Conservation (phyloP, 2,329 filamentous ascomycete genomes). For the Lachnellula occidentalis region DNA sequence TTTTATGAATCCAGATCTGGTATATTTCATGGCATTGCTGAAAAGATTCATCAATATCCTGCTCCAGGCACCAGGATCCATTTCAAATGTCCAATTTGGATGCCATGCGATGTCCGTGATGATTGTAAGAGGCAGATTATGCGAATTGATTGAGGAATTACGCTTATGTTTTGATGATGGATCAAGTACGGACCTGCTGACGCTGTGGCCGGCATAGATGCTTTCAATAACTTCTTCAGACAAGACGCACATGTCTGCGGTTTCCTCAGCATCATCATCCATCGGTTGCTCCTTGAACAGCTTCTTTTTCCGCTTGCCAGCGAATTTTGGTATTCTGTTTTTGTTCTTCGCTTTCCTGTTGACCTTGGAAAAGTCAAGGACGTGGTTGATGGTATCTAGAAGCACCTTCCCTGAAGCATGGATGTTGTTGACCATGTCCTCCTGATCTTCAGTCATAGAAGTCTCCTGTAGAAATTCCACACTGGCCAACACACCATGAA, state of each 20-base stretch:
- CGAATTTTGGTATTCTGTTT: constrained; percentile 14
- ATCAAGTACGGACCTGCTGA: constrained; percentile 20
- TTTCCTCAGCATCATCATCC: constrained; percentile 17
- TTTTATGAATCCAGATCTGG: constrained; percentile 45
- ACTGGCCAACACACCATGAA: constrained; percentile 54
- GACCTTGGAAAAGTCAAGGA: constrained; percentile 51
- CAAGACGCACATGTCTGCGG: constrained; percentile 24
- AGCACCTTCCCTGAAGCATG: constrained; percentile 47
- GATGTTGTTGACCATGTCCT: constrained; percentile 43
- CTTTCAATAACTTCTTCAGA: constrained; percentile 30
- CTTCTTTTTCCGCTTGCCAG: constrained; percentile 7
- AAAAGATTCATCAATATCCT: constrained; percentile 56
- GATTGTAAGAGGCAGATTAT: constrained; percentile 35
- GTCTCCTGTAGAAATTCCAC: constrained; percentile 51
- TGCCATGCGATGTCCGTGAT: constrained; percentile 46
- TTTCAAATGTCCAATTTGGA: constrained; percentile 46
- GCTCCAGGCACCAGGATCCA: constrained; percentile 48
- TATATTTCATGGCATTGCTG: constrained; percentile 60
- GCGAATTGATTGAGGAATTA: constrained; percentile 7
- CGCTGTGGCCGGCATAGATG: constrained; percentile 26
- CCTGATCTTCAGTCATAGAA: constrained; percentile 40
- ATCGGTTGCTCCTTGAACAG: constrained; percentile 6
- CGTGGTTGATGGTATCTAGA: constrained; percentile 48
- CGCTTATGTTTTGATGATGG: constrained; percentile 20
- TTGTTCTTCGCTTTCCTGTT: constrained; percentile 33